These are phyloP conservation scores for Heritiera littoralis DNA, from an alignment of 345 rosid species.

Conservation along the genomic window DNA sequence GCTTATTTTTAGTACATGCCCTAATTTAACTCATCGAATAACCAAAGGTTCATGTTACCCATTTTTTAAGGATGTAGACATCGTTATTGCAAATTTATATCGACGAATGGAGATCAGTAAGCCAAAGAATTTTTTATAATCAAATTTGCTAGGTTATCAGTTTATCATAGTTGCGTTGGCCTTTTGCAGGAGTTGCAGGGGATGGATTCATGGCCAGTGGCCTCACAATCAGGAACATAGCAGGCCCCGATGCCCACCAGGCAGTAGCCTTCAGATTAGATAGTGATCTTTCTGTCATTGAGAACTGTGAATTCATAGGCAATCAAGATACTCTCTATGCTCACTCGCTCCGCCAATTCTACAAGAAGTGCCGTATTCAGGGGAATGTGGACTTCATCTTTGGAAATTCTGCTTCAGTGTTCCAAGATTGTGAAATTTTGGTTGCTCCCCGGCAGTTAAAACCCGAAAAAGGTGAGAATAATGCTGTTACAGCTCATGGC, in stretches of 20 bases:
- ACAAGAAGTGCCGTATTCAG: conserved; percentile 72
- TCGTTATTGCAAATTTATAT: background rate
- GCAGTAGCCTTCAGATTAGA: conserved; percentile 94
- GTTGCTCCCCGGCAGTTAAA: conserved; percentile 62
- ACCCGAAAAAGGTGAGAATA: conserved; percentile 78
- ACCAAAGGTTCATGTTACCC: background rate
- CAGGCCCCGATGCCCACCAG: conserved; percentile 82
- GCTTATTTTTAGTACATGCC: background rate
- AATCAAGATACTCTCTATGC: conserved; percentile 91
- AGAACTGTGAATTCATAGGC: conserved; percentile 87
- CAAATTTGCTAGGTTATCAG: background rate
- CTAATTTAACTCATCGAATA: background rate
- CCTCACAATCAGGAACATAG: conserved; percentile 76
- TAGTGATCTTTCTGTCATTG: conserved; percentile 70
- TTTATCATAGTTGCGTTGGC: background rate
- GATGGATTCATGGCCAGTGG: conserved; percentile 97
- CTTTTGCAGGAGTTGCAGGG: conserved; percentile 66
- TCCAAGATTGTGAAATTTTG: conserved; percentile 65
- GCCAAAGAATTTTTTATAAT: background rate
- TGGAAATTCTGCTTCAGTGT: conserved; percentile 79
- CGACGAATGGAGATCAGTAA: background rate
- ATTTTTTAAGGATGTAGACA: background rate
- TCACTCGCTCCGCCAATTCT: conserved; percentile 83
- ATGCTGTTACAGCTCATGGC: conserved; percentile 85
- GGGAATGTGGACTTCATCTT: conserved; percentile 97